These are phyloP conservation scores for Populus alba DNA, from an alignment of 345 rosid species.

Conservation along the genomic window DNA sequence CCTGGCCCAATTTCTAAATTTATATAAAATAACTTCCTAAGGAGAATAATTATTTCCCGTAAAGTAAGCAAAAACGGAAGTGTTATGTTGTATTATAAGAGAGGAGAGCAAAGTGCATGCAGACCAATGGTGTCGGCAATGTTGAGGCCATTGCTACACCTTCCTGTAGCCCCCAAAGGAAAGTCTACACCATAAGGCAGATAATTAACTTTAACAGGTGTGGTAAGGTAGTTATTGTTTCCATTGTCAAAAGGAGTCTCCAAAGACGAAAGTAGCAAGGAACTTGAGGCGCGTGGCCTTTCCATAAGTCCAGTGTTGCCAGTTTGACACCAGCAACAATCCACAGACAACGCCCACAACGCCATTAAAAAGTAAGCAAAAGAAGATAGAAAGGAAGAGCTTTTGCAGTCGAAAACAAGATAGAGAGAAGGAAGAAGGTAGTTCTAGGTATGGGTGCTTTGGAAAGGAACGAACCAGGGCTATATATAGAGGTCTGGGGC, in stretches of 20 bases:
- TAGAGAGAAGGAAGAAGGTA: background rate
- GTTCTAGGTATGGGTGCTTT: background rate
- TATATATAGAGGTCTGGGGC: background rate
- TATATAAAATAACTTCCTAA: too few species aligned
- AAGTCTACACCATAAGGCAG: background rate
- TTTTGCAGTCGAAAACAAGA: background rate
- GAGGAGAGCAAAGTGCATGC: background rate
- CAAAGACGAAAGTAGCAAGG: background rate
- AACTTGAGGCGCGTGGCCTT: background rate
- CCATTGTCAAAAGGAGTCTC: background rate
- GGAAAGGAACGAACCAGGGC: background rate
- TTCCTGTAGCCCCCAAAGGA: background rate
- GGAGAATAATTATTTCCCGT: background rate
- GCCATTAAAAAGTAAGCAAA: background rate
- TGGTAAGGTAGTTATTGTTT: background rate
- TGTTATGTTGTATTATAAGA: background rate
- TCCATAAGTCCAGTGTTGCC: background rate
- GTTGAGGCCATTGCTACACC: background rate
- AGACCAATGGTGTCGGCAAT: too few species aligned
- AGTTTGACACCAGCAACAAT: background rate
- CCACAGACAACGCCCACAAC: background rate
- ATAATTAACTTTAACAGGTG: background rate
- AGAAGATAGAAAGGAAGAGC: background rate
- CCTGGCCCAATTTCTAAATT: background rate
- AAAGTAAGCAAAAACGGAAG: background rate